Evolutionary conservation across 805 yeast genomes (phyloP), one percentile per base, ranked within the genome.

Genomic region (Blastobotrys terrestris): DNA sequence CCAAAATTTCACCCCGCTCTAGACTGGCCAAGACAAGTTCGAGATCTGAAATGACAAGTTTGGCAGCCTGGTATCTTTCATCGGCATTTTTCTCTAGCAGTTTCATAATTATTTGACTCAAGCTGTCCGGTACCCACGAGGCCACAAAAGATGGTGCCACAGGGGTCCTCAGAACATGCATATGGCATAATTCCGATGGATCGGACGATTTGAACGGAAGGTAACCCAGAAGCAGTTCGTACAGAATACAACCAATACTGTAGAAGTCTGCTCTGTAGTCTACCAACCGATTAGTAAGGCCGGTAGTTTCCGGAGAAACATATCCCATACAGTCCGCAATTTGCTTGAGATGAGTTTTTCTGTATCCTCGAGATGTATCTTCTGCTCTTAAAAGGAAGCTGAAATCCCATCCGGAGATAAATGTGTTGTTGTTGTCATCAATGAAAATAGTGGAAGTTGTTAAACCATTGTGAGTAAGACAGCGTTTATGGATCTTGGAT

Each of bases 241-340:
- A 78, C 16, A 78, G 53, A 5, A 78, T 72, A n/a, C 77, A 69
- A 39, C 83, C 83, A 7, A 77, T 49, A 26, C 77, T 69, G 60
- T 77, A 78, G 46, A 76, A 67, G 59, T 78, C 82, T 0, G 81
- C 69, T 46, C 78, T 65, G 58, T 64, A 72, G 55, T 78, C 80
- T 18, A 75, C 77, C 3, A 69, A 61, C 13, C 69, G 61, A 31
- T 65, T 65, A 14, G 60, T 60, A 22, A 70, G 72, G 1, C 77
- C 75, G 20, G 77, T 70, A 3, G 73, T 68, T 60, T 78, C 83
- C 0, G 83, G 83, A 1, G 81, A 73, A 55, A 76, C 71, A 56
- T 72, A 78, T 0, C 79, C 78, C 18, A 77, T 60, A 53, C 72
- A 66, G 26, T 70, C 72, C 1, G 69, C 67, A 14, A 75, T 63